Conservation (phyloP, 2,329 filamentous ascomycete genomes). For the Aspergillus ibericus region DNA sequence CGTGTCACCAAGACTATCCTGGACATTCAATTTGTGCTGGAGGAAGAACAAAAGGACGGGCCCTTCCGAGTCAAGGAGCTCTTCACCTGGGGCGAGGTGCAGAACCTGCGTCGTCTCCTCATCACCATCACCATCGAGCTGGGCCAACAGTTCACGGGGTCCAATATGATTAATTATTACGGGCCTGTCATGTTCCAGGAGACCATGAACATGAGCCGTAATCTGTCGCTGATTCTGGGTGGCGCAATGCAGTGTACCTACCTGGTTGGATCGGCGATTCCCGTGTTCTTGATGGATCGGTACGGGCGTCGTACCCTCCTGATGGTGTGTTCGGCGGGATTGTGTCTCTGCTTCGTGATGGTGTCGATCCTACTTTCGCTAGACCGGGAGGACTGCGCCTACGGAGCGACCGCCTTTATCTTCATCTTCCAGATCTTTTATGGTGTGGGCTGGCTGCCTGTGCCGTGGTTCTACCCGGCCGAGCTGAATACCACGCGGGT, state of each 20-base stretch:
- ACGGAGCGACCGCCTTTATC: constrained; percentile 46
- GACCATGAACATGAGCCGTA: constrained; percentile 42
- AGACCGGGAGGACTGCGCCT: constrained; percentile 32
- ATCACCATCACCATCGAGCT: constrained; percentile 37
- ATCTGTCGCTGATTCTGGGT: constrained; percentile 56
- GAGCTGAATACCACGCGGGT: constrained; percentile 46
- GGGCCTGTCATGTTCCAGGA: constrained; percentile 41
- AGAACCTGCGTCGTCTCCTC: constrained; percentile 36
- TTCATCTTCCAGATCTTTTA: constrained; percentile 50
- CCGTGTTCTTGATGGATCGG: constrained; percentile 44
- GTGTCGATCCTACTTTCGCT: constrained; percentile 41
- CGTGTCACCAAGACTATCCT: constrained; percentile 17
- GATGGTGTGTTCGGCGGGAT: constrained; percentile 42
- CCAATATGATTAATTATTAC: constrained; percentile 46
- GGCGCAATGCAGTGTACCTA: constrained; percentile 46
- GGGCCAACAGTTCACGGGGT: constrained; percentile 39
- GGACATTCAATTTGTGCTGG: constrained; percentile 23
- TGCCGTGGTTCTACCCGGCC: constrained; percentile 47
- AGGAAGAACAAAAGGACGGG: constrained; percentile 29
- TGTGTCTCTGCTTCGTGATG: constrained; percentile 48
- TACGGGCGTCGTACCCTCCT: constrained; percentile 45
- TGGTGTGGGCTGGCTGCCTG: constrained; percentile 46
- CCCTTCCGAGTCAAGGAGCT: constrained; percentile 40
- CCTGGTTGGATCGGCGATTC: constrained; percentile 43
- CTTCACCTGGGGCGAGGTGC: constrained; percentile 31